Conservation (phyloP, 257 asterid genomes). For the Thymus mandschuricus region DNA sequence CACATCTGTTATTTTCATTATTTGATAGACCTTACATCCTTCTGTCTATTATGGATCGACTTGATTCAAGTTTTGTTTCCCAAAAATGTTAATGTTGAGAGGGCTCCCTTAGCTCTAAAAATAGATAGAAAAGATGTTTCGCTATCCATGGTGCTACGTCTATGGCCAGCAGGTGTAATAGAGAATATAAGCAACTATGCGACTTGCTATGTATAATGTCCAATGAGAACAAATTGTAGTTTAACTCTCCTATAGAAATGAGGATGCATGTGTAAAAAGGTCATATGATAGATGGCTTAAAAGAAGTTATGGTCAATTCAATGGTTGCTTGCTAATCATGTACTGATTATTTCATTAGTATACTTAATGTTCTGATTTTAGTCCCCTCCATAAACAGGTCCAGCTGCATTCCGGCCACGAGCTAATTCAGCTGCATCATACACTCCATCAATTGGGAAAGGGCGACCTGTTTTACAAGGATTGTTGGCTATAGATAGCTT, state of each 20-base stretch:
- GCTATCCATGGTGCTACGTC: constrained; percentile 7
- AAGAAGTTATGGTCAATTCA: constrained; percentile 13
- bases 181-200: constrained; percentile 3
- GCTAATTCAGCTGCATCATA: constrained; percentile 75
- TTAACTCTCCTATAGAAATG: constrained; percentile 23
- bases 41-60: constrained; percentile 3
- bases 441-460: constrained; percentile 79
- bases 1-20: constrained; percentile 32
- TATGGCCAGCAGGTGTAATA: background rate
- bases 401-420: constrained; percentile 99
- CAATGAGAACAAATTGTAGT: constrained; percentile 26
- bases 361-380: constrained; percentile 26
- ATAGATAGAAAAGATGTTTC: background rate
- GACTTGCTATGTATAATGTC: constrained; percentile 4
- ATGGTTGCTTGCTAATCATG: constrained; percentile 19
- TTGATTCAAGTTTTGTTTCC: constrained; percentile 10
- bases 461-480: constrained; percentile 97
- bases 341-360: constrained; percentile 16
- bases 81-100: background rate
- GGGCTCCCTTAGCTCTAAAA: constrained; percentile 3
- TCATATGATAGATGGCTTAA: background rate
- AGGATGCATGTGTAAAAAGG: constrained; percentile 10
- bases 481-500: constrained; percentile 89
- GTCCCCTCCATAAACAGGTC: constrained; percentile 55
- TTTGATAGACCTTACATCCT: constrained; percentile 9